Base-by-base conservation (phyloP, 2,329 filamentous ascomycete genomes). In the Gaeumannomyces tritici region DNA sequence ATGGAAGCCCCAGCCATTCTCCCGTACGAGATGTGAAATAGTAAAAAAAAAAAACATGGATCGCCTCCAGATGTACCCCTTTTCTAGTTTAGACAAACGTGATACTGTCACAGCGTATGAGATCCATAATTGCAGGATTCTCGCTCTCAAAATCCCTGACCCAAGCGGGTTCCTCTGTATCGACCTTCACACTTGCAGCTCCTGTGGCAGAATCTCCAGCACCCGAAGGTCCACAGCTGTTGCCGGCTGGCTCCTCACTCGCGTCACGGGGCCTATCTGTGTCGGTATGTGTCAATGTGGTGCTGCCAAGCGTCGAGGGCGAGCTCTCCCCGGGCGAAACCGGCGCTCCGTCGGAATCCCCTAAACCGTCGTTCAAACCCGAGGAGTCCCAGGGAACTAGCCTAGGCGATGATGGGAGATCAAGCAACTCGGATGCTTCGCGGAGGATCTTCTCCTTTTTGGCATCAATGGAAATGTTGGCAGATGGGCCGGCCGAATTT, bases 81-180 rank as follows among this genome's bases (percentile, higher is more conserved):
- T 9, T 9, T 51, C 18, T n/a, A 21, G 18, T 51, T 51, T 31
- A 60, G 59, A 60, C n/a, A 18, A 54, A 60, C 2, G 42, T 54
- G 27, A 60, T 60, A 26, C 54, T 60, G 42, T 42, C 29, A 35
- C 54, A 42, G 33, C 70, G 66, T 18, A 73, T 63, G 55, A 70
- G 67, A 51, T 72, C 66, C 42, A 71, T 65, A 59, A 72, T 56
- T 9, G 66, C 68, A 5, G 63, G 63, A 27, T 71, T 66, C 47
- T 51, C 42, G 18, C 18, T 24, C 42, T 51, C 42, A 51, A 69
- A 67, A 2, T 64, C 61, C 5, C 61, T 56, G 3, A 70, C 66
- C 70, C 69, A 71, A 15, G 58, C 61, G 4, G 70, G 69, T 59
- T 70, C 69, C 12, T 57, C 12, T 21, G 27, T 24, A 13, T 51